Conservation (phyloP, 2,329 filamentous ascomycete species). For the Calonectria pauciramosa region DNA sequence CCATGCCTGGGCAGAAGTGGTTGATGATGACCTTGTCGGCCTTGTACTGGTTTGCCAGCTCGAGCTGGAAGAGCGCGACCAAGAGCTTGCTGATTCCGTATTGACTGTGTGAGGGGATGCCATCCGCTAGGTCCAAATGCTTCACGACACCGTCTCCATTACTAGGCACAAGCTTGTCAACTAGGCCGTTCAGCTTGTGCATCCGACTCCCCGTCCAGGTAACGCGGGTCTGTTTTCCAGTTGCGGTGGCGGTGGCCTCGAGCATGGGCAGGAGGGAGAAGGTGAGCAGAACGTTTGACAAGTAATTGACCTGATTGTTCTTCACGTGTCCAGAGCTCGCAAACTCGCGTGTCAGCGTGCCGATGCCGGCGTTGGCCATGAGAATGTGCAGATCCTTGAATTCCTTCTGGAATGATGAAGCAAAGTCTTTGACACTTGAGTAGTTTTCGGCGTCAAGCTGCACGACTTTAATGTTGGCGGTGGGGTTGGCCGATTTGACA, state of each 20-base stretch:
- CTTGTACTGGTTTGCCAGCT: constrained; percentile 27
- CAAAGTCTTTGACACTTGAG: constrained; percentile 26
- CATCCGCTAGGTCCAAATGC: constrained; percentile 20
- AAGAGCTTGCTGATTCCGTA: constrained; percentile 36
- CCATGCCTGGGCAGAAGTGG: constrained; percentile 30
- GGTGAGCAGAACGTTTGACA: constrained; percentile 44
- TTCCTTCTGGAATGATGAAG: neutral
- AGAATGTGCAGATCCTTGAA: constrained; percentile 25
- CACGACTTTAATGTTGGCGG: constrained; percentile 31
- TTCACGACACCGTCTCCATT: neutral
- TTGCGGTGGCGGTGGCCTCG: constrained; percentile 29
- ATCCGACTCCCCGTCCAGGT: constrained; percentile 38
- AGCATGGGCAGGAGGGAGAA: constrained; percentile 38
- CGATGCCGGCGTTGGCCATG: constrained; percentile 37
- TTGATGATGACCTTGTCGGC: constrained; percentile 33
- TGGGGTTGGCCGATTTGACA: constrained; percentile 28
- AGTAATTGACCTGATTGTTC: constrained; percentile 45
- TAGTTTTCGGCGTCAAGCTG: constrained; percentile 33
- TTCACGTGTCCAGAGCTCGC: constrained; percentile 39
- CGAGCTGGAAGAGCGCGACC: constrained; percentile 32
- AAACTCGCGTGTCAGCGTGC: neutral
- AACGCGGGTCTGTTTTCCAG: constrained; percentile 16
- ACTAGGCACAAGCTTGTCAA: neutral
- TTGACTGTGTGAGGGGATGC: neutral
- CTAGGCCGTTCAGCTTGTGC: constrained; percentile 22